These are phyloP conservation scores for Hypholoma fasciculare DNA, from an alignment of 768 basidiomycete species.

Conservation along the genomic window DNA sequence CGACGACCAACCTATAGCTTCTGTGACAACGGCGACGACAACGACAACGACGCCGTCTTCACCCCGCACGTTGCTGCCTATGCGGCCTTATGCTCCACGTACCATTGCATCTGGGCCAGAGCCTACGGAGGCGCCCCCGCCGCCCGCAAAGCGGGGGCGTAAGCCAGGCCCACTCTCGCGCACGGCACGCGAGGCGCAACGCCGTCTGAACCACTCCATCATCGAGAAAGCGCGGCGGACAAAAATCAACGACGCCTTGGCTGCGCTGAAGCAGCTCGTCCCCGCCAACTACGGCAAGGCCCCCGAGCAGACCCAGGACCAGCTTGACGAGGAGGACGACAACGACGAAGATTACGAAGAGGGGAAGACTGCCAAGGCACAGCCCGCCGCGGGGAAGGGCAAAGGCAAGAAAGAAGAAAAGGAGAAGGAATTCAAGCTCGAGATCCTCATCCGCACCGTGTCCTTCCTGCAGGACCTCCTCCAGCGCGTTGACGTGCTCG, in stretches of 20 bases:
- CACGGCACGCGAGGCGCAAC: conserved; percentile 78
- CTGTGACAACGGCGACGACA: no score
- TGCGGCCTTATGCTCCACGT: conserved; percentile 10
- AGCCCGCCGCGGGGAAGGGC: conserved; percentile 29
- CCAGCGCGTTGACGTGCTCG: conserved; percentile 44
- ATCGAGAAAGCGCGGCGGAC: conserved; percentile 94
- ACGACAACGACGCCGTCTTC: no score
- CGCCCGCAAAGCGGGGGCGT: conserved; percentile 61
- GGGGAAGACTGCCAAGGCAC: conserved; percentile 17
- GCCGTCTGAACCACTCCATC: conserved; percentile 91
- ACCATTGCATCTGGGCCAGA: conserved; percentile 10
- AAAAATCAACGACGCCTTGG: conserved; percentile 92
- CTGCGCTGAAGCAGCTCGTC: conserved; percentile 75
- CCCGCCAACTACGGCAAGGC: conserved; percentile 53
- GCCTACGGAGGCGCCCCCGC: conserved; percentile 7
- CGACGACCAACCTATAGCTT: no score
- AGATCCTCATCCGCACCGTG: conserved; percentile 84
- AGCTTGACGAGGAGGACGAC: conserved; percentile 31
- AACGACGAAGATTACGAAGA: conserved; percentile 36
- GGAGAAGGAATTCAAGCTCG: conserved; percentile 91
- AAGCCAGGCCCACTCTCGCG: conserved; percentile 75
- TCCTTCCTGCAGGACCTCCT: conserved; percentile 74
- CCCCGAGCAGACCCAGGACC: conserved; percentile 10
- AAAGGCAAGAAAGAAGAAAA: conserved; percentile 52
- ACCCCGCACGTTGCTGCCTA: conserved; percentile 6